phyloP scores from a whole-genome alignment of 495 filamentous ascomycete genomes.

The Tuber aestivum region DNA sequence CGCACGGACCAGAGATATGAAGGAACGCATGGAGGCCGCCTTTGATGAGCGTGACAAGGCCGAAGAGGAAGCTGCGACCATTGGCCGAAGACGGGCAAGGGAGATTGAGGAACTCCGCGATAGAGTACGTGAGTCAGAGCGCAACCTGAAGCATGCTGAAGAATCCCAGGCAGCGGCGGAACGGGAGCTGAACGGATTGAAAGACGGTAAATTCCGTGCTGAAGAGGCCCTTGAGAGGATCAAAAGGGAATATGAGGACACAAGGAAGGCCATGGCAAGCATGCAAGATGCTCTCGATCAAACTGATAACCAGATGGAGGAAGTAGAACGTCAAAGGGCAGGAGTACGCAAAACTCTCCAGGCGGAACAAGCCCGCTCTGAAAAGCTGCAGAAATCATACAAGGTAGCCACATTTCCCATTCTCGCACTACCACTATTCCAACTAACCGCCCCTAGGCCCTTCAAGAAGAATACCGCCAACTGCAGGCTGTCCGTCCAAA shows the following conservation, averaged over 20 bases:
- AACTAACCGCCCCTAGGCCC: constrained; percentile 13
- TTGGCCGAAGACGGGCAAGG: constrained; percentile 65
- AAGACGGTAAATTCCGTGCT: constrained; percentile 58
- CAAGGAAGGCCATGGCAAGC: constrained; percentile 68
- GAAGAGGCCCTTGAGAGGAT: constrained; percentile 63
- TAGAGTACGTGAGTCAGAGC: constrained; percentile 73
- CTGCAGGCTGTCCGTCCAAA: constrained; percentile 29
- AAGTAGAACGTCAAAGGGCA: constrained; percentile 71
- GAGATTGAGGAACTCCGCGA: constrained; percentile 82
- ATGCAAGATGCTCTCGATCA: constrained; percentile 76
- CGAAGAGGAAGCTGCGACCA: constrained; percentile 78
- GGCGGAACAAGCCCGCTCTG: constrained; percentile 65
- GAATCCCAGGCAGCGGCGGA: constrained; percentile 61
- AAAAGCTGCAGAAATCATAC: constrained; percentile 71
- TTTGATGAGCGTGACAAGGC: constrained; percentile 87
- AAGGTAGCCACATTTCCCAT: constrained; percentile 46
- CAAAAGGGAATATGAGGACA: constrained; percentile 63
- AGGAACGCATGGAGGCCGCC: constrained; percentile 78
- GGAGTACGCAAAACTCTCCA: constrained; percentile 71
- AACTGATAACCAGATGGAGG: constrained; percentile 74
- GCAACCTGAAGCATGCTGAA: constrained; percentile 60
- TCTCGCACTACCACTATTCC: neutral
- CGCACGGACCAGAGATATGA: constrained; percentile 74
- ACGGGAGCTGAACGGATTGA: constrained; percentile 63
- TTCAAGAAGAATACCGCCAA: constrained; percentile 43